Percentiles rank a stretch among this genome's conserved stretches.
phyloP scores from a whole-genome alignment of 371 early-diverging fungal genomes.

The Vairimorpha ceranae region DNA sequence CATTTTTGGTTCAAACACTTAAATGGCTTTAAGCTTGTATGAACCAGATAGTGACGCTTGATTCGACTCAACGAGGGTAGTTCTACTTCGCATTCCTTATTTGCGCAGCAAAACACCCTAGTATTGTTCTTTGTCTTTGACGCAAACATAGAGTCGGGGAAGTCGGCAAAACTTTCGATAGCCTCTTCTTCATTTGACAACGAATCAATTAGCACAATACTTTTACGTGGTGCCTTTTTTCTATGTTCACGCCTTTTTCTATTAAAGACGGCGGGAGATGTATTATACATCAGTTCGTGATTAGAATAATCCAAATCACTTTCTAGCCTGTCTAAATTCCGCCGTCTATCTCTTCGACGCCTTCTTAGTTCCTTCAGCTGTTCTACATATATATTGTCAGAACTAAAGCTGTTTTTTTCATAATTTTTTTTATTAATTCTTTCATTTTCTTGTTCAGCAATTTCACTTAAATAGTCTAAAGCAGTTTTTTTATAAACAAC shows the following conservation, averaged over 20 bases:
- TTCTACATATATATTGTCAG: too few relatives aligned
- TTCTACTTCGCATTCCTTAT: conserved; percentile 52
- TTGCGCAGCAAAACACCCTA: conserved; percentile 56
- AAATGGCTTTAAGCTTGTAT: conserved; percentile 63
- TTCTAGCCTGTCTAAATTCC: too few relatives aligned
- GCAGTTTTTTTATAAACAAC: background rate
- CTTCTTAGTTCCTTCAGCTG: too few relatives aligned
- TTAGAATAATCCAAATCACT: too few relatives aligned
- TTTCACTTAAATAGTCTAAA: conserved; percentile 2
- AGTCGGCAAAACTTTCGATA: conserved; percentile 48
- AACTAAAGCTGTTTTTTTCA: too few relatives aligned
- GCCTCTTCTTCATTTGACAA: background rate
- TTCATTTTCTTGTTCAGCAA: background rate
- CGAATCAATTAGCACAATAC: background rate
- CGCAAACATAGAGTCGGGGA: conserved; percentile 52
- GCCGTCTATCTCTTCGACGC: too few relatives aligned
- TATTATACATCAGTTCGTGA: too few relatives aligned
- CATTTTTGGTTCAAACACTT: conserved; percentile 62
- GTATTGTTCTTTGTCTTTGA: conserved; percentile 20
- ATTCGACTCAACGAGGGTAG: conserved; percentile 62
- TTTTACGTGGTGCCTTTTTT: background rate
- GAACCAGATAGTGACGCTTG: conserved; percentile 63
- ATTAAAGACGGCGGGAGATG: too few relatives aligned
- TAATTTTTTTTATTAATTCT: background rate
- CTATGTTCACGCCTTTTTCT: too few relatives aligned